Base-by-base conservation (phyloP, 2,329 filamentous ascomycete genomes). In the Colletotrichum sansevieriae region DNA sequence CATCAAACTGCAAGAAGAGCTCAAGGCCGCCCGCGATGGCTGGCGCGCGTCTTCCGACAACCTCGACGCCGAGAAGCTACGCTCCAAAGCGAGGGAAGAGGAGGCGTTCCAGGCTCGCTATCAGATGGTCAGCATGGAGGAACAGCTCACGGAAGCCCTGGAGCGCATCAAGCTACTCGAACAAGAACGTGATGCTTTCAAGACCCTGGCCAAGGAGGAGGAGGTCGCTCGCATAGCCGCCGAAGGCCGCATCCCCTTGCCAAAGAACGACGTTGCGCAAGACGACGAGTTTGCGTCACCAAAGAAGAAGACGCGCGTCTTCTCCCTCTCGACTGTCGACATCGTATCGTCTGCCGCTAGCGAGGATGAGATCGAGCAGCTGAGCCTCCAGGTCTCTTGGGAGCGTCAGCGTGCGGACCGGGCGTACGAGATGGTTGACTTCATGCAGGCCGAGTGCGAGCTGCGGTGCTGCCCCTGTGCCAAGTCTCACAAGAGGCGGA, bases 161-260 rank as follows among this genome's bases (percentile, higher is more conserved):
- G 89, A 91, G 71, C 86, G 84, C 54, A 83, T 92, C 72, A 88
- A 86, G 76, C 80, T 91, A 37, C 83, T 92, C 15, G 91, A 94
- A 75, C 88, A 92, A 75, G 92, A 95, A 78, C 90, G 91, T 8
- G 91, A 94, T 76, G 88, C 91, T 3, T 87, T 92, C 75, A 92
- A 91, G 80, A 90, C 87, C 3, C 89, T 90, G 58, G 87, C 92
- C 37, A 86, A 91, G 79, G 91, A 92, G 73, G 91, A 94, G 74
- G 91, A 93, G 76, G 86, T 93, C 25, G 87, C 90, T 20, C 87
- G 90, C 57, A 90, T 94, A 61, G 91, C 92, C 3, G 89, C 91
- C 22, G 91, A 94, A 76, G 91, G 91, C 18, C 86, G 84, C 51
- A 86, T 94, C 62, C 89, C 91, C 3, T 80, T 93, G 12, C 91